Conservation (phyloP, 2,329 filamentous ascomycete genomes). For the Anisogramma anomala region DNA sequence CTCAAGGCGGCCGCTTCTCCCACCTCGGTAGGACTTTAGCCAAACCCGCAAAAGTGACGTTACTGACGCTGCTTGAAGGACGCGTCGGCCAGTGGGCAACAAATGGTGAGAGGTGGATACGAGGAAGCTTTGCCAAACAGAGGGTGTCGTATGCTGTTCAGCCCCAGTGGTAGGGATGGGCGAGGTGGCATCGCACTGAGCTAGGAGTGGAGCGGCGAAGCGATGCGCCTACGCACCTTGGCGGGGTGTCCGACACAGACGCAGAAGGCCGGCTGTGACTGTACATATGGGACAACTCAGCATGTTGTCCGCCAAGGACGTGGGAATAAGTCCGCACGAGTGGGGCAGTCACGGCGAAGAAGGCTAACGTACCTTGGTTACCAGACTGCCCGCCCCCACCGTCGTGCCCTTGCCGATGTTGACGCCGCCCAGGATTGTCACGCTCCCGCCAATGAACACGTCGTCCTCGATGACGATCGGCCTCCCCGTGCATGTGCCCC, state of each 20-base stretch:
- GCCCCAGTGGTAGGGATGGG: too few species aligned
- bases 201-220: conserved; percentile 2
- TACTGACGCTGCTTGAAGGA: too few species aligned
- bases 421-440: conserved; percentile 65
- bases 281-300: neutral
- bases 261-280: conserved; percentile 15
- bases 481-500: conserved; percentile 58
- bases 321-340: too few species aligned
- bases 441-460: conserved; percentile 70
- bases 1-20: too few species aligned
- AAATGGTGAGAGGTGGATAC: too few species aligned
- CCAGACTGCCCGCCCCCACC: conserved; percentile 73
- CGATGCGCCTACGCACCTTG: conserved; percentile 14
- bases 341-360: neutral
- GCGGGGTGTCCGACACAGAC: conserved; percentile 19
- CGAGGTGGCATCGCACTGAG: neutral
- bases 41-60: too few species aligned
- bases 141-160: too few species aligned
- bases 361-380: conserved; percentile 52
- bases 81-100: too few species aligned
- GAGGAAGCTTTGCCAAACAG: too few species aligned
- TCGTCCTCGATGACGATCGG: conserved; percentile 73
- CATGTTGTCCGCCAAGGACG: neutral
- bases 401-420: conserved; percentile 69
- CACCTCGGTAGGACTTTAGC: too few species aligned